Evolutionary conservation across 1,139 yeast genomes (phyloP).

Genomic region (Zygosaccharomyces sapae): DNA sequence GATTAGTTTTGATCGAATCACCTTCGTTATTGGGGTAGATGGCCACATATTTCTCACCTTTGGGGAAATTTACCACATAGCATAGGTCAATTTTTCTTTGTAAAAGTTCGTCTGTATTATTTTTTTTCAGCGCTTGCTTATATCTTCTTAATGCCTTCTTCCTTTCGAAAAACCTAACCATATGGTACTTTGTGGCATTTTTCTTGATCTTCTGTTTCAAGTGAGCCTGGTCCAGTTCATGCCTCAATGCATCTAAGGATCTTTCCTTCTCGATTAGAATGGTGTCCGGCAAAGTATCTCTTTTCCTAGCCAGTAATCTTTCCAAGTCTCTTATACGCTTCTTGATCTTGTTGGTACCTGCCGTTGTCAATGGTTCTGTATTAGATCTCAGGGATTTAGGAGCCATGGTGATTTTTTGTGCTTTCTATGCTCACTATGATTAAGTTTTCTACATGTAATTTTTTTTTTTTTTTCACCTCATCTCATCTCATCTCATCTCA

Average conservation of each 20-base stretch:
- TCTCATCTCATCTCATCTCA: slow-evolving; percentile 6
- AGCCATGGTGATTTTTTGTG: neutral
- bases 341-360: slow-evolving; percentile 52
- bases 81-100: slow-evolving; percentile 66
- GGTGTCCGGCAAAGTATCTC: slow-evolving; percentile 66
- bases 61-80: slow-evolving; percentile 75
- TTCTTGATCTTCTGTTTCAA: slow-evolving; percentile 50
- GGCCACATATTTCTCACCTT: slow-evolving; percentile 73
- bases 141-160: slow-evolving; percentile 80
- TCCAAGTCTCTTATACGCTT: slow-evolving; percentile 85
- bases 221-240: slow-evolving; percentile 59
- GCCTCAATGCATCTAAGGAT: slow-evolving; percentile 67
- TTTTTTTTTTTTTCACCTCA: slow-evolving; percentile 1
- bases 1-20: slow-evolving; percentile 41
- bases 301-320: slow-evolving; percentile 53
- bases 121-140: slow-evolving; percentile 54
- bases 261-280: slow-evolving; percentile 80
- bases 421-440: neutral
- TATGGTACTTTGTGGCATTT: slow-evolving; percentile 77
- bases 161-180: slow-evolving; percentile 87
- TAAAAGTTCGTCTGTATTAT: slow-evolving; percentile 35
- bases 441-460: neutral
- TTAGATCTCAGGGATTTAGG: slow-evolving; percentile 2
- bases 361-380: slow-evolving; percentile 35
- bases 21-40: slow-evolving; percentile 50